Evolutionary conservation across 352 stramenopile species (phyloP), one percentile per base, ranked within the genome.

Genomic region (Phytophthora podocarpi): DNA sequence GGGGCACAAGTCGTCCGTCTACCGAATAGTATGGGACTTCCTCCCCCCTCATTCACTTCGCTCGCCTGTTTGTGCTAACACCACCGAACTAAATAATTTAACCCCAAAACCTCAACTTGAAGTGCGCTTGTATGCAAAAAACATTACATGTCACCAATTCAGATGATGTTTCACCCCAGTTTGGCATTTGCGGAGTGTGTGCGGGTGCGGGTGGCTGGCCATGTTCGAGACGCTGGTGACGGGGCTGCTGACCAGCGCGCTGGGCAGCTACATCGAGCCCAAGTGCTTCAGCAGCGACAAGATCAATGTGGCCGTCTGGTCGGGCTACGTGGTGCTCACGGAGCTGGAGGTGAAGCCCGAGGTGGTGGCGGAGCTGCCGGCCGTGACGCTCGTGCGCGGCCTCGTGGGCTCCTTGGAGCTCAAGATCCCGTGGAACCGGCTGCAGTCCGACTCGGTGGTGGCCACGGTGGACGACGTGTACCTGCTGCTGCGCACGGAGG

Each of bases 191-290:
- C n/a, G n/a, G n/a, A n/a, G n/a, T n/a, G n/a, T n/a, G n/a, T n/a
- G n/a, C n/a, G n/a, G n/a, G n/a, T n/a, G 49, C 27, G 24, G 16
- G 36, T 45, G 8, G 41, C 2, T 30, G 41, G 47, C 35, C 39
- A 96, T 96, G 87, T 95, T 96, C 58, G 87, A 96, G 82, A 91
- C 84, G 64, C 82, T 94, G 28, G 87, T 95, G 35, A 91, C 86
- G 49, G 78, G 85, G 57, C 65, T 96, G 56, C 74, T 96, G 37
- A 96, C 87, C 49, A 91, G 82, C 51, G 80, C 89, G 20, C 79
- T 96, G 42, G 87, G 87, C 50, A 95, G 59, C 78, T 94, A 91
- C 78, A 92, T 96, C 59, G 85, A 96, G 50, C 76, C 85, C 23
- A 80, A 78, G 45, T 95, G 87, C 80, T 96, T 96, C 67, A 92